Evolutionary conservation across 495 filamentous ascomycete genomes (phyloP).

Genomic region (Antarctomyces pellizariae): DNA sequence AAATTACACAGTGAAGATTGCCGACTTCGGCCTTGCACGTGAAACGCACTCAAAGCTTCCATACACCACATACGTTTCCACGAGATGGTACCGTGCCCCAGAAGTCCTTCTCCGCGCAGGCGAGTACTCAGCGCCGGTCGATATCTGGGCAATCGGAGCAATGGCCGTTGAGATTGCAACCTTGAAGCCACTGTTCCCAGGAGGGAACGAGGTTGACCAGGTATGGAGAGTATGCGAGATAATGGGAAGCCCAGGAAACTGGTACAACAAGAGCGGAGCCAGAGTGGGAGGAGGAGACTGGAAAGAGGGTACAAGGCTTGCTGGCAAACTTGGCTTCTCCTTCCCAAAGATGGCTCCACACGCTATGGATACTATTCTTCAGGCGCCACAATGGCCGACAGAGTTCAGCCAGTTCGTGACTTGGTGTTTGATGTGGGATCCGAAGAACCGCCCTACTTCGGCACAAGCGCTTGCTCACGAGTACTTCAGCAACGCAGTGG

Average conservation of each 20-base stretch:
- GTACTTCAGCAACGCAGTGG: conserved; percentile 87
- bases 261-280: conserved; percentile 75
- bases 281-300: conserved; percentile 93
- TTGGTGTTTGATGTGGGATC: conserved; percentile 99
- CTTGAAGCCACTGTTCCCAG: conserved; percentile 89
- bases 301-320: conserved; percentile 80
- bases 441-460: conserved; percentile 81
- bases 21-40: conserved; percentile 93
- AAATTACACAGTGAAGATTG: conserved; percentile 90
- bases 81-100: conserved; percentile 92
- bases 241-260: conserved; percentile 96
- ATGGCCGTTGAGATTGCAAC: conserved; percentile 99
- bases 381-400: conserved; percentile 73
- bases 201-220: conserved; percentile 95
- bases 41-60: conserved; percentile 91
- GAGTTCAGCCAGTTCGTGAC: conserved; percentile 83
- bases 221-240: conserved; percentile 99
- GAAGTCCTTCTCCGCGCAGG: conserved; percentile 88
- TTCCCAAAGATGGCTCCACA: conserved; percentile 99
- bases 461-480: conserved; percentile 81
- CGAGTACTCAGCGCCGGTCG: conserved; percentile 92
- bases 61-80: conserved; percentile 97
- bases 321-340: conserved; percentile 90
- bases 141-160: conserved; percentile 97
- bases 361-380: conserved; percentile 84